Percentiles rank a stretch among this genome's conserved stretches.
These are phyloP conservation scores for Fraxinus velutina DNA, from an alignment of 305 asterid species.

Conservation along the genomic window DNA sequence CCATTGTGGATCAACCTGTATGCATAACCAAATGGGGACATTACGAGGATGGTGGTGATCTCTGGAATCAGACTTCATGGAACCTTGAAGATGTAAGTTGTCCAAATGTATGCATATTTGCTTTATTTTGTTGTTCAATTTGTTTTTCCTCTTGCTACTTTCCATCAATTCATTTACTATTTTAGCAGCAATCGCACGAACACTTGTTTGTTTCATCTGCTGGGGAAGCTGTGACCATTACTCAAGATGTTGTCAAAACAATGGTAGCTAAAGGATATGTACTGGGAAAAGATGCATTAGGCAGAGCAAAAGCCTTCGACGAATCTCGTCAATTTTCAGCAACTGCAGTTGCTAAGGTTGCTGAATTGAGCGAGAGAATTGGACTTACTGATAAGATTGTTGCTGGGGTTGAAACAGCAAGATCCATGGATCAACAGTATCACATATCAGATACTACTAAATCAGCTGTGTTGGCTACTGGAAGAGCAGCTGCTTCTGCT, in stretches of 20 bases:
- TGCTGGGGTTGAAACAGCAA: conserved; percentile 75
- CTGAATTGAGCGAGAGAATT: conserved; percentile 67
- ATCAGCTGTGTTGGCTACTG: conserved; percentile 74
- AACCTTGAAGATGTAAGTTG: conserved; percentile 49
- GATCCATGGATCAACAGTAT: conserved; percentile 56
- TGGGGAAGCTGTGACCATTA: conserved; percentile 77
- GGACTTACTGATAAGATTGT: conserved; percentile 73
- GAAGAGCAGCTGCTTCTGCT: conserved; percentile 71
- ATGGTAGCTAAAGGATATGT: conserved; percentile 73
- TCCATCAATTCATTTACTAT: neutral
- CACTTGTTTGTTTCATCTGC: conserved; percentile 52
- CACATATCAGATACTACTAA: conserved; percentile 56
- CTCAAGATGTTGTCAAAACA: conserved; percentile 81
- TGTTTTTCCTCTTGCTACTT: neutral
- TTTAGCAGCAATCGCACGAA: conserved; percentile 37
- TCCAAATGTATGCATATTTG: conserved; percentile 40
- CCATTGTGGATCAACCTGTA: conserved; percentile 68
- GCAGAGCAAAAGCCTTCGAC: conserved; percentile 73
- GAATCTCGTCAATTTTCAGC: conserved; percentile 89
- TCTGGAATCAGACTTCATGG: conserved; percentile 70
- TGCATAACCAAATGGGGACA: neutral
- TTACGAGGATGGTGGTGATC: conserved; percentile 52
- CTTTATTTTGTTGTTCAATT: neutral
- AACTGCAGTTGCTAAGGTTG: conserved; percentile 77
- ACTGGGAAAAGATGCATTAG: conserved; percentile 78